phyloP scores from a whole-genome alignment of 805 yeast genomes.

The Ogataea sp. region DNA sequence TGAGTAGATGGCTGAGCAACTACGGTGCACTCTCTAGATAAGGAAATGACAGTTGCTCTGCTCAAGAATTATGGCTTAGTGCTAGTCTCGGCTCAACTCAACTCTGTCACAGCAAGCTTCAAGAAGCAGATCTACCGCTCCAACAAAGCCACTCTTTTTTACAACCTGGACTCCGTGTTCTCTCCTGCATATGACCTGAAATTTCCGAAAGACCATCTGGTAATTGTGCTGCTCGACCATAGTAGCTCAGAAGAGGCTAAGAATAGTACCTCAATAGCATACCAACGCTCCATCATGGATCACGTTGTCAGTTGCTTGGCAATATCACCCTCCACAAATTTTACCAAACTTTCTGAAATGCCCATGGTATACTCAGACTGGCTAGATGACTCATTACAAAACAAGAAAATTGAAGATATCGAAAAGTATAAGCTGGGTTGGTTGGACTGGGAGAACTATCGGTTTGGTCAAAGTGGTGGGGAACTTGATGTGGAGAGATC shows the following conservation, averaged over 20 bases:
- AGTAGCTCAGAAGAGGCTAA: neutral
- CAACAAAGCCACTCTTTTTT: conserved; percentile 18
- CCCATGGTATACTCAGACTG: neutral
- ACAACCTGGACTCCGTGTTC: neutral
- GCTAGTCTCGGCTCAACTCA: conserved; percentile 10
- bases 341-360: neutral
- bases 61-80: conserved; percentile 11
- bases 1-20: too few relatives aligned
- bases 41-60: too few relatives aligned
- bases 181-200: neutral
- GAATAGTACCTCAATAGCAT: too few relatives aligned
- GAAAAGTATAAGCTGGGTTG: too few relatives aligned
- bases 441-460: too few relatives aligned
- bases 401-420: neutral
- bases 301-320: neutral
- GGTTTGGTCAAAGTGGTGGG: too few relatives aligned
- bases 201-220: neutral
- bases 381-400: neutral
- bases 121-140: conserved; percentile 15
- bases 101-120: conserved; percentile 9
- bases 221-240: neutral
- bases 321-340: neutral
- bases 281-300: too few relatives aligned
- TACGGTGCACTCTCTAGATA: too few relatives aligned
- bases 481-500: too few relatives aligned